These are phyloP conservation scores for Colletotrichum aenigma DNA, from an alignment of 2,329 filamentous ascomycete genomes.

Conservation along the genomic window DNA sequence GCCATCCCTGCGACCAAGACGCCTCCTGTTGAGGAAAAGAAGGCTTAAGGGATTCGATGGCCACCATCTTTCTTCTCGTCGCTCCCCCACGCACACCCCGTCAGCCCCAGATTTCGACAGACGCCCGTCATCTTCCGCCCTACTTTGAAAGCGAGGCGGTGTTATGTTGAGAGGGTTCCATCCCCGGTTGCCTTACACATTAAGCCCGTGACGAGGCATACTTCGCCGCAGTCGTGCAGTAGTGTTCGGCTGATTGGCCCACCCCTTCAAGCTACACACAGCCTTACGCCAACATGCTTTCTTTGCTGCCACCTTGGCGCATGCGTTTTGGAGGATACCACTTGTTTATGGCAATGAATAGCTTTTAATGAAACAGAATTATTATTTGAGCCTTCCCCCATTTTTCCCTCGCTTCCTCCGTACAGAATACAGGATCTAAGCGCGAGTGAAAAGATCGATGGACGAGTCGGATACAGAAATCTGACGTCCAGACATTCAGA, in stretches of 20 bases:
- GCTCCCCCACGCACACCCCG: neutral
- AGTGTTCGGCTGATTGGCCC: neutral
- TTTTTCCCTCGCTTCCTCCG: neutral
- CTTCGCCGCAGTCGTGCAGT: neutral
- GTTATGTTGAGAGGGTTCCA: neutral
- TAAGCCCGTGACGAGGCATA: neutral
- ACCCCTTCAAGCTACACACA: neutral
- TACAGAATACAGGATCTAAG: neutral
- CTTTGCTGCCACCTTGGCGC: neutral
- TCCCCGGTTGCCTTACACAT: conserved; percentile 2
- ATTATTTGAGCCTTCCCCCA: neutral
- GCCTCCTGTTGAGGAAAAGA: conserved; percentile 9
- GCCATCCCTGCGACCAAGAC: neutral
- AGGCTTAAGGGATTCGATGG: neutral
- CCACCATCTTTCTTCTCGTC: neutral
- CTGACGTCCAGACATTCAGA: neutral
- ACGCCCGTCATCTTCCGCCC: neutral
- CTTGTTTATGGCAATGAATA: neutral
- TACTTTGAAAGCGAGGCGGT: conserved; percentile 10
- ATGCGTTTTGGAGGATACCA: conserved; percentile 11
- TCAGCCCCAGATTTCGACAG: neutral
- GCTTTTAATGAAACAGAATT: neutral
- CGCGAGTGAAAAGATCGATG: neutral
- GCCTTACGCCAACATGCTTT: neutral
- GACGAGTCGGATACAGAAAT: neutral